phyloP scores from a whole-genome alignment of 306 rosid species.

The Ammopiptanthus mongolicus region DNA sequence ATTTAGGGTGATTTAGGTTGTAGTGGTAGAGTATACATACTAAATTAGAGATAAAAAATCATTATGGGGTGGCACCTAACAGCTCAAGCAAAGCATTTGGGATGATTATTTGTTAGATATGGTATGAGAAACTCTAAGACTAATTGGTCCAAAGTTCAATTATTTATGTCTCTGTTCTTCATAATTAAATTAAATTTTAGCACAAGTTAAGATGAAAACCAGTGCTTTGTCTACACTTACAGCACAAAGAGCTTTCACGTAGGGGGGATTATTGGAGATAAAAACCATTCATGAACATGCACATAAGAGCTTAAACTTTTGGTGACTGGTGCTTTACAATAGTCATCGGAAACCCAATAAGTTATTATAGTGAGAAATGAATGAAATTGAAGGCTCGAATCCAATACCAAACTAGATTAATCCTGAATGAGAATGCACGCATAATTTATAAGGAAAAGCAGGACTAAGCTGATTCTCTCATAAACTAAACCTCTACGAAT shows the following conservation, averaged over 20 bases:
- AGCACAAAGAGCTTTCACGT: too few relatives aligned
- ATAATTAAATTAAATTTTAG: too few relatives aligned
- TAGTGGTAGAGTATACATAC: neutral
- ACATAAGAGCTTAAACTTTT: too few relatives aligned
- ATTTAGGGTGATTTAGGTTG: neutral
- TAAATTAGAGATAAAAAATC: neutral
- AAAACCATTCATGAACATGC: too few relatives aligned
- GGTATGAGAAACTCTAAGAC: too few relatives aligned
- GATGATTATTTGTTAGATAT: neutral
- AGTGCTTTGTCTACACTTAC: too few relatives aligned
- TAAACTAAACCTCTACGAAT: conserved; percentile 8
- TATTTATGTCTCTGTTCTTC: too few relatives aligned
- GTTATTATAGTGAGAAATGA: neutral
- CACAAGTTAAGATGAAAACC: too few relatives aligned
- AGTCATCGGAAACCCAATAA: neutral
- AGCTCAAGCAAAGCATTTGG: neutral
- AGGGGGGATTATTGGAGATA: too few relatives aligned
- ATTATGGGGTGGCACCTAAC: neutral
- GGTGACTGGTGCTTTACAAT: neutral
- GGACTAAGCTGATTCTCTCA: neutral
- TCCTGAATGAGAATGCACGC: neutral
- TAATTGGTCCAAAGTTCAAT: too few relatives aligned
- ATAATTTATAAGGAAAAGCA: neutral
- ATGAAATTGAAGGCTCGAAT: neutral
- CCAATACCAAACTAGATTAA: neutral